These are phyloP conservation scores for Ligustrum vulgare DNA, from an alignment of 257 asterid genomes.

Conservation along the genomic window DNA sequence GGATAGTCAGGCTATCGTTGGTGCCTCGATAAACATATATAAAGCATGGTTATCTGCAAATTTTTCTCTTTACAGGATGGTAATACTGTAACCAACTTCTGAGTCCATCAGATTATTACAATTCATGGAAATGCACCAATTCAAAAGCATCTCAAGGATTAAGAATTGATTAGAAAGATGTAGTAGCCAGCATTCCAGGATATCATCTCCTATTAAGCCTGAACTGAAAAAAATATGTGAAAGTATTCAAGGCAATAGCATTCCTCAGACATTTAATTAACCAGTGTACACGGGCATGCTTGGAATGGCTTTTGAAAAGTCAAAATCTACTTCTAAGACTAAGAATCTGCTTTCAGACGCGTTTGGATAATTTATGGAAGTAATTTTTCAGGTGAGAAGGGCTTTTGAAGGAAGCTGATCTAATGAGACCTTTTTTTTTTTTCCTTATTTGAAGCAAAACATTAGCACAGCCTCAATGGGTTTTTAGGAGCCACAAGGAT, in stretches of 20 bases:
- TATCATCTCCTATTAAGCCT: background rate
- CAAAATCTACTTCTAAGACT: too few relatives aligned
- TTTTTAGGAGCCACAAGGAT: too few relatives aligned
- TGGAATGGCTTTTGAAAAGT: too few relatives aligned
- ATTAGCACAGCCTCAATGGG: too few relatives aligned
- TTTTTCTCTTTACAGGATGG: background rate
- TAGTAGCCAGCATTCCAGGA: background rate
- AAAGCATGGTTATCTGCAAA: slow-evolving; percentile 10
- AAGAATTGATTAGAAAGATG: slow-evolving; percentile 3
- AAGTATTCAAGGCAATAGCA: background rate
- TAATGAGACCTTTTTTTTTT: too few relatives aligned
- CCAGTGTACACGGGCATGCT: background rate
- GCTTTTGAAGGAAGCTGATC: too few relatives aligned
- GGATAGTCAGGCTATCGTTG: background rate
- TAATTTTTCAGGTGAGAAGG: too few relatives aligned
- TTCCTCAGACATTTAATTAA: background rate
- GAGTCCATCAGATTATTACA: slow-evolving; percentile 13
- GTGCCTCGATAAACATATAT: background rate
- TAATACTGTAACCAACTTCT: slow-evolving; percentile 21
- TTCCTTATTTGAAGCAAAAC: too few relatives aligned
- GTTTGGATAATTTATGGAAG: too few relatives aligned
- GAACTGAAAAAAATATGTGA: background rate
- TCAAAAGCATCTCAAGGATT: slow-evolving; percentile 3
- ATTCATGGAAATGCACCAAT: slow-evolving; percentile 10
- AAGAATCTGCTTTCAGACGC: too few relatives aligned